Evolutionary conservation across 768 basidiomycete genomes (phyloP).

Genomic region (Suillus fuscotomentosus): DNA sequence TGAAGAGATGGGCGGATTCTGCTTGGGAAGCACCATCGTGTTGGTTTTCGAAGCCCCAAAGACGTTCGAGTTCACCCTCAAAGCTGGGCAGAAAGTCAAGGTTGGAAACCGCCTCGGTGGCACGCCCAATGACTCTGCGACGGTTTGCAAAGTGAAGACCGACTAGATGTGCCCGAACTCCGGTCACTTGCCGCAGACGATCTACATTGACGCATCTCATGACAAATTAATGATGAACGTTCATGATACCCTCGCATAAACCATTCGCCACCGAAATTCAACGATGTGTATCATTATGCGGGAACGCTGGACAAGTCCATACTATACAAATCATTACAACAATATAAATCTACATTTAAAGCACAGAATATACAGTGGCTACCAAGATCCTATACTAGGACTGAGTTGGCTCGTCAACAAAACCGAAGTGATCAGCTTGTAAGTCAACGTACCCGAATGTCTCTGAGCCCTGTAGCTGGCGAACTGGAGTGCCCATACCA

Average conservation of each 20-base stretch:
- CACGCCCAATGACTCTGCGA: conserved; percentile 17
- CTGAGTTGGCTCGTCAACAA: not conserved
- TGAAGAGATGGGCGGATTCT: conserved; percentile 98
- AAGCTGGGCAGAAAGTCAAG: conserved; percentile 80
- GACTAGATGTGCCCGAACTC: conserved; percentile 17
- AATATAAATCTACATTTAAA: conserved; percentile 7
- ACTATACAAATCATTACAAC: not conserved
- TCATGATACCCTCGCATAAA: conserved; percentile 10
- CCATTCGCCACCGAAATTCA: not conserved
- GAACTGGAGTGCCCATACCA: conserved; percentile 24
- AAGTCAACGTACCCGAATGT: conserved; percentile 19
- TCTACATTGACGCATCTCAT: conserved; percentile 1
- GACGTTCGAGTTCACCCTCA: conserved; percentile 74
- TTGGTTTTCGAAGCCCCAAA: conserved; percentile 94
- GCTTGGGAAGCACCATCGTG: conserved; percentile 92
- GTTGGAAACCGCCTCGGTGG: conserved; percentile 85
- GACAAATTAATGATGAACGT: conserved; percentile 9
- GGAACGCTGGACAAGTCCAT: conserved; percentile 4
- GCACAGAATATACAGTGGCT: conserved; percentile 9
- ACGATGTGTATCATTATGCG: conserved; percentile 3
- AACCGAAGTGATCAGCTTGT: not conserved
- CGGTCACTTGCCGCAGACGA: not conserved
- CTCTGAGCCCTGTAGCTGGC: conserved; percentile 18
- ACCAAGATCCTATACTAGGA: conserved; percentile 21
- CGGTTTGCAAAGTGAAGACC: conserved; percentile 34